Evolutionary conservation across 306 rosid genomes (phyloP), one percentile per base, ranked within the genome.

Genomic region (Carpinus viminea): DNA sequence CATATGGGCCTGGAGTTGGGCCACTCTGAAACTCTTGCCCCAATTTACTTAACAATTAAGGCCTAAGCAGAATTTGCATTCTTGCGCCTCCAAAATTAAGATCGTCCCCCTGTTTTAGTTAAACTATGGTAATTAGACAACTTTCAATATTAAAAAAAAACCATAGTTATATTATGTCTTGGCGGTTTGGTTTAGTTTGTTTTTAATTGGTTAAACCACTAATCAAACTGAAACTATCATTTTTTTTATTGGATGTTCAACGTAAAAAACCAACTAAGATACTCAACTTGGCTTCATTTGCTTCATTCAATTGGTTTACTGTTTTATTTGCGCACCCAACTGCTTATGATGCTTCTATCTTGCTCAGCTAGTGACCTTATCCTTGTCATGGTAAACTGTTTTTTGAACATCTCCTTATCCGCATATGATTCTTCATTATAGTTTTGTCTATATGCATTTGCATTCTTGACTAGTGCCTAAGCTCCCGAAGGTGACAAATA

Each of bases 401-500:
- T 6, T 54, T 46, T 76, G 36, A 17, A 18, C 21, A 38, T 66
- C 48, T 31, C 1, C 7, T 38, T 41, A 41, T 41, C 51, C 50
- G 6, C 72, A 41, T 76, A 34, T 66, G 12, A 75, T 72, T 34
- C 28, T 51, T 72, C 54, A 3, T 16, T 74, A 45, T 71, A 38
- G 73, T 80, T 78, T 78, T 70, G 26, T 72, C 45, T 61, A 64
- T 55, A 72, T 46, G 41, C 79, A 50, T 81, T 81, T 85, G 94
- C 86, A 46, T 71, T 82, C 98, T 90, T 92, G 90, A 95, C 92
- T 79, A 74, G 52, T 89, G 81, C 85, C 84, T 85, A 95, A 83
- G 90, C 90, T 85, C 97, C 96, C 76, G 93, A 95, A 89, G 98
- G 98, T 79, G 98, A 90, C 89, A 95, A 95, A 83, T 87, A 91